Evolutionary conservation across 1,284 basidiomycete genomes (phyloP).

Genomic region (Trametes hirsuta): DNA sequence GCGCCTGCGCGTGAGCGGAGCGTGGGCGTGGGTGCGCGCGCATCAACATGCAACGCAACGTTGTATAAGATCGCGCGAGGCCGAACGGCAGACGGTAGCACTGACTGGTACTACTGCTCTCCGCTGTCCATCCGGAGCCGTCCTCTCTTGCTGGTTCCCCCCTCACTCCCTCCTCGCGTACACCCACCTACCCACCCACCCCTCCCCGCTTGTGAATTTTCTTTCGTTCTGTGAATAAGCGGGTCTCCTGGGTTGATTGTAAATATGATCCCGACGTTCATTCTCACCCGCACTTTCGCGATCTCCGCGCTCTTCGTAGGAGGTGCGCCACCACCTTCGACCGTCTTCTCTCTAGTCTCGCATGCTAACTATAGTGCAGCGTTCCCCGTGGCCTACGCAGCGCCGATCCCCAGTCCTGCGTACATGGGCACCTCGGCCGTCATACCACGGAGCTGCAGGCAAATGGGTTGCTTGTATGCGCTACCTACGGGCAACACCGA

Average conservation of each 20-base stretch:
- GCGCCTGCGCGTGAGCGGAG: not conserved
- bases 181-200: not conserved
- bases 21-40: not conserved
- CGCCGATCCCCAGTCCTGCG: constrained; percentile 3
- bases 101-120: not conserved
- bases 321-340: not conserved
- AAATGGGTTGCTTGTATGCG: constrained; percentile 8
- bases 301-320: constrained; percentile 20
- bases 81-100: not conserved
- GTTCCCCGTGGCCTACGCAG: constrained; percentile 10
- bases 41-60: constrained; percentile 5
- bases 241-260: constrained; percentile 4
- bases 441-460: constrained; percentile 42
- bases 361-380: constrained; percentile 5
- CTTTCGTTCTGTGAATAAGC: constrained; percentile 12
- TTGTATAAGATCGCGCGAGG: constrained; percentile 5
- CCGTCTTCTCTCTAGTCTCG: not conserved
- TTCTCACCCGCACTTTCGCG: constrained; percentile 22
- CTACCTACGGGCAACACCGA: not conserved
- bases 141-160: not conserved
- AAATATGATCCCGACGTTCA: constrained; percentile 13
- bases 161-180: not conserved
- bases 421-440: constrained; percentile 16
- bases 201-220: constrained; percentile 4
- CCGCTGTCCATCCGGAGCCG: not conserved